These are phyloP conservation scores for Rhodomyrtus psidioides DNA, from an alignment of 441 rosid genomes.

Conservation along the genomic window DNA sequence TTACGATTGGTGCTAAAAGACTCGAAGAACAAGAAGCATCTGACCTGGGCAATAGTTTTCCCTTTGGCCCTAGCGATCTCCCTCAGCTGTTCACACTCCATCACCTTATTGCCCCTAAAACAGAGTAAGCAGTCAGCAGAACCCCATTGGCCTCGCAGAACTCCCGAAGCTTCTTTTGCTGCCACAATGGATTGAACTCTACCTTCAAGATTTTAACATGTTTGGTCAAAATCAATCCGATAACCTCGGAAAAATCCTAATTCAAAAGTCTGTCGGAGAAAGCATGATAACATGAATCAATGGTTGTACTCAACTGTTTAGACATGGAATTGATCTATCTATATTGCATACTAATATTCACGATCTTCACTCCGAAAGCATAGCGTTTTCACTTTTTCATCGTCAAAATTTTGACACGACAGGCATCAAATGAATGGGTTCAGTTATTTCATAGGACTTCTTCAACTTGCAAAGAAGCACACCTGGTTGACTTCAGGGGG, in stretches of 20 bases:
- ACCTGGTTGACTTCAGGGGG: conserved; percentile 1
- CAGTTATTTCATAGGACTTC: neutral
- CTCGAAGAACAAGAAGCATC: neutral
- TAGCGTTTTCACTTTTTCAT: neutral
- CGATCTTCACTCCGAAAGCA: neutral
- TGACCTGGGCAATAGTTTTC: conserved; percentile 41
- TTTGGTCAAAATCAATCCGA: neutral
- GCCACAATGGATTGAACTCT: conserved; percentile 23
- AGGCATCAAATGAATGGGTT: conserved; percentile 5
- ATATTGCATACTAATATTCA: neutral
- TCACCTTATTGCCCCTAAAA: conserved; percentile 34
- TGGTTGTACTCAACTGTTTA: neutral
- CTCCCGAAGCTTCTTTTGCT: conserved; percentile 28
- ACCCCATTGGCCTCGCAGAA: conserved; percentile 27
- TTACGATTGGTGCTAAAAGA: neutral
- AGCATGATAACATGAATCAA: neutral
- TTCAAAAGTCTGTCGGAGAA: neutral
- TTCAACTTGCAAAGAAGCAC: neutral
- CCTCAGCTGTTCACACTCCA: conserved; percentile 24
- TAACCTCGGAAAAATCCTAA: neutral
- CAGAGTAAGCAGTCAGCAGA: conserved; percentile 22
- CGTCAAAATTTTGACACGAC: neutral
- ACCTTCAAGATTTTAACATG: neutral
- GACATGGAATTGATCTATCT: neutral
- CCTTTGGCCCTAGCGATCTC: conserved; percentile 33